Evolutionary conservation across 805 yeast species (phyloP), one percentile per base, ranked within the genome.

Genomic region (Pichia occidentalis): DNA sequence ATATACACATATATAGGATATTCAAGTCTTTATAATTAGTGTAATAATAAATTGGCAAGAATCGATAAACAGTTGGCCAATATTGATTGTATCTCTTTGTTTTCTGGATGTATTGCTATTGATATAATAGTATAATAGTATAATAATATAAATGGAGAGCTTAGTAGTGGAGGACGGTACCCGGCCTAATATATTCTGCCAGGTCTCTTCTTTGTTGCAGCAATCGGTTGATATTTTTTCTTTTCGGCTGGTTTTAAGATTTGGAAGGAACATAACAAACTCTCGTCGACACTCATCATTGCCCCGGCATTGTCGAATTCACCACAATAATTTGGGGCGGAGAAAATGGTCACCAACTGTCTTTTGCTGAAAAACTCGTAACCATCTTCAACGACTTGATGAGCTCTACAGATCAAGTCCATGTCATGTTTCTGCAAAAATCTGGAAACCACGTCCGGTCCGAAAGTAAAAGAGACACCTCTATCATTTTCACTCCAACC

Each of bases 401-500:
- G 98, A 32, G 97, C 97, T 61, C 98, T 78, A 68, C 97, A 92
- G 55, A 90, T 88, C 57, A 90, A 77, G 64, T 92, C 97, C 92
- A 90, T 85, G 60, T 90, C 97, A 64, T 90, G 97, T 58, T 87
- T 88, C 62, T 90, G 97, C 61, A 92, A 68, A 61, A 90, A 90
- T 64, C 97, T 74, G 50, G 95, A 84, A 38, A 90, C 97, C 37
- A 90, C 97, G 62, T 90, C 98, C 8, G 97, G 97, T n/a, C 97
- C 97, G 66, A 92, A 90, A n/a, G 97, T 90, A 64, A 88, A 90
- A 19, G 97, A 87, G 45, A 90, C 97, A 59, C 97, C 97, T 67
- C 98, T 84, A 68, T 92, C 98, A 63, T 92, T 90, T 68, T 92
- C 98, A 53, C 94, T 82, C 98, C 98, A 90, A 14, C 97, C 98